Conservation (phyloP, 768 basidiomycete species). For the Collybia sp. region DNA sequence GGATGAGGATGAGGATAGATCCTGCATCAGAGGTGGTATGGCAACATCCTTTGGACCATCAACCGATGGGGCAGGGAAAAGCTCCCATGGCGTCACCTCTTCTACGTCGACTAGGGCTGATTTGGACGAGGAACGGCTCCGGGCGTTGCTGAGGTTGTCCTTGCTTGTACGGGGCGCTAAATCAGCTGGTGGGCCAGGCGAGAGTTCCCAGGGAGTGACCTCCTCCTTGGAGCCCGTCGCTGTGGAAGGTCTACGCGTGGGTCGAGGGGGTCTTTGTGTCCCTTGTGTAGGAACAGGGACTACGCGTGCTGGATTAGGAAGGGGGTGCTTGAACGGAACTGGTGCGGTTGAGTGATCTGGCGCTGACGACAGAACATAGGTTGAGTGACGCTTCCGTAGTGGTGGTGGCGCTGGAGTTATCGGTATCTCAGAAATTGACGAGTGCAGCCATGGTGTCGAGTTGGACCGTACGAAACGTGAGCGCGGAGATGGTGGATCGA, state of each 20-base stretch:
- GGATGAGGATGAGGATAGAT: constrained; percentile 16
- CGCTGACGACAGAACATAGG: constrained; percentile 16
- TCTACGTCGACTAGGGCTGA: constrained; percentile 24
- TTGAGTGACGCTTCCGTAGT: constrained; percentile 29
- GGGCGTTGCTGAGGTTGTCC: too few relatives aligned
- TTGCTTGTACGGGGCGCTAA: neutral
- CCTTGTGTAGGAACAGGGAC: neutral
- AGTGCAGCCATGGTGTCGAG: constrained; percentile 12
- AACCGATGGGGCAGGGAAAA: constrained; percentile 16
- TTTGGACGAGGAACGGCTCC: too few relatives aligned
- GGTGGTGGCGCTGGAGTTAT: constrained; percentile 5
- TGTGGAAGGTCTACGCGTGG: constrained; percentile 18
- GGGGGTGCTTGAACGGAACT: constrained; percentile 19
- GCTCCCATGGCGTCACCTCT: constrained; percentile 36
- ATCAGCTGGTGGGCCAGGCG: constrained; percentile 5
- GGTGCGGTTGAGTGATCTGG: constrained; percentile 13
- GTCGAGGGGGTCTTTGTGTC: constrained; percentile 6
- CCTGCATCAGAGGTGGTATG: constrained; percentile 5
- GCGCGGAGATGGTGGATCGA: constrained; percentile 1
- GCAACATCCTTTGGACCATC: neutral
- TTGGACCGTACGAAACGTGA: constrained; percentile 13
- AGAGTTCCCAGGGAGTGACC: constrained; percentile 25
- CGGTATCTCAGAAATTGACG: constrained; percentile 3
- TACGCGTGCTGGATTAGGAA: constrained; percentile 26
- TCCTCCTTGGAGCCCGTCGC: constrained; percentile 20